Evolutionary conservation across 2,329 filamentous ascomycete species (phyloP).

Genomic region (Pseudogymnoascus sp.): DNA sequence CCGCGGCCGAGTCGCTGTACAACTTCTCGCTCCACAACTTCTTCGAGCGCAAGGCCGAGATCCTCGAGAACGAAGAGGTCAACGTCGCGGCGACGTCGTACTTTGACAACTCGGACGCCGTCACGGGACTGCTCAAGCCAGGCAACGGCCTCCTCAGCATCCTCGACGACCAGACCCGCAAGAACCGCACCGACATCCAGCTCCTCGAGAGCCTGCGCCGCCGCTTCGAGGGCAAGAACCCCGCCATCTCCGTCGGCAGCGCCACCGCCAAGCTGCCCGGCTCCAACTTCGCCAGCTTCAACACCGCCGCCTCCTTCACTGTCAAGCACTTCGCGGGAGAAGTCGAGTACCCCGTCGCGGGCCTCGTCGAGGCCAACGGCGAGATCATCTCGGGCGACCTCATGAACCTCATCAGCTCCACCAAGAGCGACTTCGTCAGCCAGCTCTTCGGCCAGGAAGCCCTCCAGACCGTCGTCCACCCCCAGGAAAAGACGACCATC

Average conservation of each 20-base stretch:
- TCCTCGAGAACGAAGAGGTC: slow-evolving; percentile 91
- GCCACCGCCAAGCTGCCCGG: slow-evolving; percentile 70
- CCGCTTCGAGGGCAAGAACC: slow-evolving; percentile 90
- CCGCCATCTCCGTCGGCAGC: slow-evolving; percentile 72
- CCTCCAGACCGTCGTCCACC: slow-evolving; percentile 85
- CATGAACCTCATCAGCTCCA: slow-evolving; percentile 84
- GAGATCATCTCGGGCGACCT: slow-evolving; percentile 93
- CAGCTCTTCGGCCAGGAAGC: slow-evolving; percentile 95
- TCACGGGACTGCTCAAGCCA: slow-evolving; percentile 81
- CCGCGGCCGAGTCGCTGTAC: slow-evolving; percentile 84
- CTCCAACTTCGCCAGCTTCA: slow-evolving; percentile 82
- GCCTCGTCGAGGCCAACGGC: slow-evolving; percentile 87
- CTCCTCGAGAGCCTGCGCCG: slow-evolving; percentile 84
- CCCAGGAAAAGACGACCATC: slow-evolving; percentile 79
- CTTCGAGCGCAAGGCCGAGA: slow-evolving; percentile 87
- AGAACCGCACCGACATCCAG: slow-evolving; percentile 80
- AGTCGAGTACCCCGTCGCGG: slow-evolving; percentile 83
- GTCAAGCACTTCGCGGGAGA: slow-evolving; percentile 95
- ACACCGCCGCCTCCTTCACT: slow-evolving; percentile 72
- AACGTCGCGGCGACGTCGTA: slow-evolving; percentile 86
- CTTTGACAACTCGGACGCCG: slow-evolving; percentile 94
- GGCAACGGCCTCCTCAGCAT: slow-evolving; percentile 92
- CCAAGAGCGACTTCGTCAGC: slow-evolving; percentile 79
- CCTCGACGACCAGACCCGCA: slow-evolving; percentile 87
- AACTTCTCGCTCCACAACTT: slow-evolving; percentile 92